Evolutionary conservation across 495 filamentous ascomycete species (phyloP).

Genomic region (Penicillium flavigenum): DNA sequence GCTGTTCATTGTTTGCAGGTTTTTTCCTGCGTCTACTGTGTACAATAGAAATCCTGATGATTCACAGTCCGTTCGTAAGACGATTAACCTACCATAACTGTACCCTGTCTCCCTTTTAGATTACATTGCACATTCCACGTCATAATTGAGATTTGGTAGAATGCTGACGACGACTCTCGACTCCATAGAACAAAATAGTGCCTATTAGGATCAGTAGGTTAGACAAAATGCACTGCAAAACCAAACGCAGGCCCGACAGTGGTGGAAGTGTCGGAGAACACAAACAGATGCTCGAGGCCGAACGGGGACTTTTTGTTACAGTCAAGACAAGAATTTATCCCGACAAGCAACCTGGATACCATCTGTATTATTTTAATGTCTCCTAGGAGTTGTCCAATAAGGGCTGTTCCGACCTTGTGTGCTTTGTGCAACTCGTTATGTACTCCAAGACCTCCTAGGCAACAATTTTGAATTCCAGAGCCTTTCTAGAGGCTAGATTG

Average conservation of each 20-base stretch:
- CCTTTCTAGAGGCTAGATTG: not conserved
- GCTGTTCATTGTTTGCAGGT: not conserved
- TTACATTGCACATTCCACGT: not conserved
- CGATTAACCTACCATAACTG: not conserved
- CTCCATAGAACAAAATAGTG: not conserved
- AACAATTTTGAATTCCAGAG: not conserved
- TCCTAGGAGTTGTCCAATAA: conserved; percentile 18
- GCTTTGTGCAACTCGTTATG: conserved; percentile 8
- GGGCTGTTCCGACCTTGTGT: conserved; percentile 14
- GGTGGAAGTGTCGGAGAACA: conserved; percentile 17
- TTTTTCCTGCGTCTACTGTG: not conserved
- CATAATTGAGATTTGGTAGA: conserved; percentile 1
- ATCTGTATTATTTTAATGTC: conserved; percentile 13
- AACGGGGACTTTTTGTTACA: conserved; percentile 2
- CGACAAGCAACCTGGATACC: conserved; percentile 1
- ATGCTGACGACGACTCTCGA: conserved; percentile 10
- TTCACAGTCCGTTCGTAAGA: not conserved
- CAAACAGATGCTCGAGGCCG: conserved; percentile 16
- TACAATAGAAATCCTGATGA: not conserved
- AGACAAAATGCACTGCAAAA: not conserved
- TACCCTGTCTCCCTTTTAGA: not conserved
- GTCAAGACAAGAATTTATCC: conserved; percentile 9
- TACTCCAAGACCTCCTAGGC: conserved; percentile 3
- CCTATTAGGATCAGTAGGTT: not conserved
- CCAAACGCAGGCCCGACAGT: conserved; percentile 1